Percentiles rank a stretch among this genome's conserved stretches.
These are phyloP conservation scores for Sisymbrium irio DNA, from an alignment of 345 rosid species.

Conservation along the genomic window DNA sequence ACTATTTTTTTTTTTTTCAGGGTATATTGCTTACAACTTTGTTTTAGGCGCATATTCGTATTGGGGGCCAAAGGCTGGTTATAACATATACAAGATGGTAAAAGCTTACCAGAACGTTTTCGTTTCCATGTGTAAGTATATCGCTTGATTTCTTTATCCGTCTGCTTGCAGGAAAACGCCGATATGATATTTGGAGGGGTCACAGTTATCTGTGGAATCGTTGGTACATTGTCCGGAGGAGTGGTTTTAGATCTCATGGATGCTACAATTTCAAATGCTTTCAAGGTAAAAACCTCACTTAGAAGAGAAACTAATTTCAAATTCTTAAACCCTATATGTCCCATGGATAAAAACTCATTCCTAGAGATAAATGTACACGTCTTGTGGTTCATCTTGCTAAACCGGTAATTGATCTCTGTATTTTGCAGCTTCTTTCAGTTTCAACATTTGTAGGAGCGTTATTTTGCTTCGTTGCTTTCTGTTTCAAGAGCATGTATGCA, in stretches of 20 bases:
- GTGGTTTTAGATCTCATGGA: slow-evolving; percentile 57
- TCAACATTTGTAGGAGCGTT: slow-evolving; percentile 70
- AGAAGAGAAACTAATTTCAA: background rate
- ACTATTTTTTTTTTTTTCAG: slow-evolving; percentile 41
- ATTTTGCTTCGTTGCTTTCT: slow-evolving; percentile 83
- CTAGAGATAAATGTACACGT: background rate
- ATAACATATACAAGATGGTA: slow-evolving; percentile 86
- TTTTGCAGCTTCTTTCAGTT: slow-evolving; percentile 72
- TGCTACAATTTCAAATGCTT: slow-evolving; percentile 84
- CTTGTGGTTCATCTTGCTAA: background rate
- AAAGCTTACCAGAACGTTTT: background rate
- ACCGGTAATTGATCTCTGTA: slow-evolving; percentile 13
- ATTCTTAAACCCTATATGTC: background rate
- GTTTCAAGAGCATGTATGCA: slow-evolving; percentile 76
- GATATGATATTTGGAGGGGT: slow-evolving; percentile 92
- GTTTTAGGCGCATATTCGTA: slow-evolving; percentile 95
- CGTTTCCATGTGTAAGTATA: slow-evolving; percentile 3
- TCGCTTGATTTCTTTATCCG: background rate
- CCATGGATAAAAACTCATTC: background rate
- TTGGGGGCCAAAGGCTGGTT: slow-evolving; percentile 98
- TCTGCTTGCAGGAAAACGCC: slow-evolving; percentile 60
- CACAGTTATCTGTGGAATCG: slow-evolving; percentile 73
- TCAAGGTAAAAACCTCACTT: slow-evolving; percentile 54
- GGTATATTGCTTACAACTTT: slow-evolving; percentile 80
- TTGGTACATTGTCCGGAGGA: slow-evolving; percentile 90